Evolutionary conservation across 352 stramenopile genomes (phyloP), one percentile per base, ranked within the genome.

Genomic region (Peronospora destructor): DNA sequence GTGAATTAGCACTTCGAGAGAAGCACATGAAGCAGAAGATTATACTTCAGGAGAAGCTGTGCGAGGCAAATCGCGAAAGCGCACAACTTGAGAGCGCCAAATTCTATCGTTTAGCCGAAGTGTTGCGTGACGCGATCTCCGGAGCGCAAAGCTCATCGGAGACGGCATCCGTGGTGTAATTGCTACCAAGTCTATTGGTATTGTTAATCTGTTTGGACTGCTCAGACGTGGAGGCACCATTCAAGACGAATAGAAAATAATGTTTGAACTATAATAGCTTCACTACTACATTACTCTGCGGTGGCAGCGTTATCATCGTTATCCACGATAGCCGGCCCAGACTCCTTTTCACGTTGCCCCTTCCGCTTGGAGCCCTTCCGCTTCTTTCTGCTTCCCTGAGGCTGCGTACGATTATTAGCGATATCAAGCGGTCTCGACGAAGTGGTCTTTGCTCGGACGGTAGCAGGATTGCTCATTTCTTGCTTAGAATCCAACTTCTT

Each of bases 11-110:
- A 8, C 62, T 84, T 44, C 71, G 71, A 41, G 68, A 85, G 30
- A 80, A 84, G 53, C 66, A 79, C 36, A 66, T 90, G 68, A 66
- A 73, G 25, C 76, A 85, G 41, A 66, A 84, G 29, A 71, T 76
- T 25, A 36, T 64, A 16, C 53, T 84, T 30, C 74, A 84, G 44
- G 68, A 84, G 34, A 85, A 85, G 45, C 49, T 73, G 21, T 54
- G 62, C 26, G 65, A 76, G 17, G 45, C 73, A n/a, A 66, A 59
- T 10, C 50, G 65, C 13, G 68, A 85, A 14, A 68, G 56, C 7
- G 67, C 68, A 19, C 66, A 84, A 35, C 53, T 68, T 3, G 75
- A 85, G 33, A 76, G 41, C 23, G 51, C 60, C 30, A 84, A 84
- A 52, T 76, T 89, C 17, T 69, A 73, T 19, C 68, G 78, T 13